Conservation (phyloP, 2,329 filamentous ascomycete genomes). For the Orbilia brochopaga region DNA sequence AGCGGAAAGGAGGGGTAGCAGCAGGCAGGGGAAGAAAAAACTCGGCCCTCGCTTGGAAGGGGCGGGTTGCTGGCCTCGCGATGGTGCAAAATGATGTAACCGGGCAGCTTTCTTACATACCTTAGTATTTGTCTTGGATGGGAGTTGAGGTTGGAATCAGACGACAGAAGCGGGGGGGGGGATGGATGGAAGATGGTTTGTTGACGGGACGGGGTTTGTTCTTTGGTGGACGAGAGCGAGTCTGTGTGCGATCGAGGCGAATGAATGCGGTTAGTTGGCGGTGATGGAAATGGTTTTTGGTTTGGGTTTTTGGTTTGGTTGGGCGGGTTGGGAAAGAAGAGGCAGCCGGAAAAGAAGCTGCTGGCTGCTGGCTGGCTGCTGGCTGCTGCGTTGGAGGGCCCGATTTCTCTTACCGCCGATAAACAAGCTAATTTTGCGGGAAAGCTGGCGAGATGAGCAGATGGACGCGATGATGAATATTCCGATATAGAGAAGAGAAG, state of each 20-base stretch:
- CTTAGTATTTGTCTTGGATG: slow-evolving; percentile 4
- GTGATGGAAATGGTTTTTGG: slow-evolving; percentile 34
- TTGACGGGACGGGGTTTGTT: slow-evolving; percentile 17
- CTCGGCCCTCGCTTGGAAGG: slow-evolving; percentile 44
- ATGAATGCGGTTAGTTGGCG: slow-evolving; percentile 46
- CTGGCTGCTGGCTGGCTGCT: not conserved
- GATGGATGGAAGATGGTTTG: slow-evolving; percentile 18
- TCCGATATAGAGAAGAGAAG: too few relatives aligned
- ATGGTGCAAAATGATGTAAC: slow-evolving; percentile 50
- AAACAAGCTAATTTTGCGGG: too few relatives aligned
- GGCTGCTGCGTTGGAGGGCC: slow-evolving; percentile 48
- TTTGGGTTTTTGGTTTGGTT: slow-evolving; percentile 1
- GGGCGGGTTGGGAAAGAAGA: slow-evolving; percentile 10
- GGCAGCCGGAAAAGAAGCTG: slow-evolving; percentile 21
- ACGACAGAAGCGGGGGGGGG: not conserved
- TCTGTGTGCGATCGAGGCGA: slow-evolving; percentile 19
- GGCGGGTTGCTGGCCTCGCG: slow-evolving; percentile 10
- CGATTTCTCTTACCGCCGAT: too few relatives aligned
- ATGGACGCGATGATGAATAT: too few relatives aligned
- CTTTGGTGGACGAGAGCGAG: not conserved
- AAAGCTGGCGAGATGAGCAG: too few relatives aligned
- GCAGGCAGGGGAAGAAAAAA: slow-evolving; percentile 38
- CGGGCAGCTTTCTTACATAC: slow-evolving; percentile 39
- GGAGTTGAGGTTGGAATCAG: slow-evolving; percentile 16
- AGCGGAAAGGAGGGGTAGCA: slow-evolving; percentile 50